Percentiles rank a stretch among this genome's conserved stretches.
Conservation (phyloP, 106 monocot genomes). For the Dioscorea alata region DNA sequence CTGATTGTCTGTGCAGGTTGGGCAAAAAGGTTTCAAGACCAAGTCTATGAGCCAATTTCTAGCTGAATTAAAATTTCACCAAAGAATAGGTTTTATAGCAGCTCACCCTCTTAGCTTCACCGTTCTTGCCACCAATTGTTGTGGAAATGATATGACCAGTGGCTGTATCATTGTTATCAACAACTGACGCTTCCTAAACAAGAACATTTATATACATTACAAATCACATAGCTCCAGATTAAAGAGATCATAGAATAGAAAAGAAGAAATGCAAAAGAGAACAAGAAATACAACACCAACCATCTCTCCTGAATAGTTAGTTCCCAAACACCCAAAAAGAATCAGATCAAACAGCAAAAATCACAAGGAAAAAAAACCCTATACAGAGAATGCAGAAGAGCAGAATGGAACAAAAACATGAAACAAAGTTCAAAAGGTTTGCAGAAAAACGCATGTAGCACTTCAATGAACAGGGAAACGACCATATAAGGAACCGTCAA, state of each 20-base stretch:
- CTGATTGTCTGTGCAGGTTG: slow-evolving; percentile 58
- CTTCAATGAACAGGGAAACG: neutral
- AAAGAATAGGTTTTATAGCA: neutral
- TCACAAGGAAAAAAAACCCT: neutral
- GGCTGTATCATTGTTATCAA: slow-evolving; percentile 51
- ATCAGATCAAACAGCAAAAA: neutral
- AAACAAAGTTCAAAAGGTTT: neutral
- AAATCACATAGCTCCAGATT: neutral
- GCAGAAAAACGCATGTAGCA: neutral
- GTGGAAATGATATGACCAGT: slow-evolving; percentile 87
- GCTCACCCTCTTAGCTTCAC: slow-evolving; percentile 63
- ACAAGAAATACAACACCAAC: neutral
- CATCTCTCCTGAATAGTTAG: neutral
- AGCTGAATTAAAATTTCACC: neutral
- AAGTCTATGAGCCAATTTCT: neutral
- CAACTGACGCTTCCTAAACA: slow-evolving; percentile 22
- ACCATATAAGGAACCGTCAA: neutral
- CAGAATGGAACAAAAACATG: neutral
- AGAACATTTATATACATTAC: neutral
- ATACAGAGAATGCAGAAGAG: neutral
- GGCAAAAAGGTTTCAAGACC: neutral
- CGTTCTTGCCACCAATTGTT: slow-evolving; percentile 77
- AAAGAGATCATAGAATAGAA: neutral
- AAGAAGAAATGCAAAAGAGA: neutral
- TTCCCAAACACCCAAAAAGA: neutral